Evolutionary conservation across 495 filamentous ascomycete species (phyloP).

Genomic region (Penicillium psychrofluorescens): DNA sequence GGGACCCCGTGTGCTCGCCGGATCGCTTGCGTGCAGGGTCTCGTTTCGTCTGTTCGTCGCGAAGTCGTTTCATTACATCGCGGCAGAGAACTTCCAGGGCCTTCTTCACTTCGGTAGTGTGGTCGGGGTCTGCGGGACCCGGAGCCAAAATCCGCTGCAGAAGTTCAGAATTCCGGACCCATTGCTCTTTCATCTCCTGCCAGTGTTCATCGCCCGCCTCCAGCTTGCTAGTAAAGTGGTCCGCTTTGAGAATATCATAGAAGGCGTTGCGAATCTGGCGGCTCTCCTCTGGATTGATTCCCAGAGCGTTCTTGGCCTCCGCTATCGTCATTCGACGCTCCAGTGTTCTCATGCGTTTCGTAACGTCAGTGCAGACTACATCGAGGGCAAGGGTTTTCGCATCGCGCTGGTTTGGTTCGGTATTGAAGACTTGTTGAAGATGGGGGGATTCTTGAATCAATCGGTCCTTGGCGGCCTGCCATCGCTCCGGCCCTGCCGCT

Average conservation of each 20-base stretch:
- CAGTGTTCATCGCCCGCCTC: slow-evolving; percentile 67
- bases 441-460: slow-evolving; percentile 59
- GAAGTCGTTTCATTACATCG: slow-evolving; percentile 69
- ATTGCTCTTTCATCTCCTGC: slow-evolving; percentile 60
- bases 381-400: slow-evolving; percentile 64
- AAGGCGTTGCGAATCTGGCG: slow-evolving; percentile 59
- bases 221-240: slow-evolving; percentile 67
- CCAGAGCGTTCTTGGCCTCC: slow-evolving; percentile 66
- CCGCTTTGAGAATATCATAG: slow-evolving; percentile 57
- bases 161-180: slow-evolving; percentile 53
- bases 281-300: slow-evolving; percentile 64
- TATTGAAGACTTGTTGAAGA: slow-evolving; percentile 55
- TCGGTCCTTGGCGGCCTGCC: slow-evolving; percentile 64
- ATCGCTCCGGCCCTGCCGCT: slow-evolving; percentile 59
- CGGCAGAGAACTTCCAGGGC: slow-evolving; percentile 63
- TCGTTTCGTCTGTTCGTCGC: slow-evolving; percentile 56
- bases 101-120: slow-evolving; percentile 46
- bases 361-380: slow-evolving; percentile 73
- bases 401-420: slow-evolving; percentile 41
- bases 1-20: slow-evolving; percentile 13
- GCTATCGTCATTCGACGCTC: slow-evolving; percentile 59
- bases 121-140: slow-evolving; percentile 46
- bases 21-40: slow-evolving; percentile 48
- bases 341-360: slow-evolving; percentile 64
- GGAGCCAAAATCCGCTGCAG: slow-evolving; percentile 51